phyloP scores from a whole-genome alignment of 208 protist genomes.

The Leishmania braziliensis region DNA sequence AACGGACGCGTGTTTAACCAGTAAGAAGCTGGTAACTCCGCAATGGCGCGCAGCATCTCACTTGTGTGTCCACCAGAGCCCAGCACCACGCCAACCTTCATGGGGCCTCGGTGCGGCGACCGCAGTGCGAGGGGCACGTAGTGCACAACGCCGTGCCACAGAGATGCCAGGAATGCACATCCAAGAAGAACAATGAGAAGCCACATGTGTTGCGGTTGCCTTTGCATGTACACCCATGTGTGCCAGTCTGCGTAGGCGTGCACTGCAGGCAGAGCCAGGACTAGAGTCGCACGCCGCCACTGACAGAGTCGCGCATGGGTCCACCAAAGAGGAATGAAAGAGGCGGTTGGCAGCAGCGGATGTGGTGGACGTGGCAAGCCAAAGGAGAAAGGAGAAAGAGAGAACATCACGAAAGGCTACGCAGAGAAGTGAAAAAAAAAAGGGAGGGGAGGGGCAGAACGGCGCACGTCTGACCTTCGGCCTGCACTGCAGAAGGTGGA shows the following conservation, averaged over 20 bases:
- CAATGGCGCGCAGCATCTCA: conserved; percentile 88
- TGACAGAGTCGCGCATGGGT: not conserved
- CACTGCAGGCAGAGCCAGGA: not conserved
- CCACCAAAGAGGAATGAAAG: not conserved
- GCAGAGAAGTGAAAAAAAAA: not conserved
- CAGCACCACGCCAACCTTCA: conserved; percentile 80
- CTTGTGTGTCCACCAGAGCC: conserved; percentile 93
- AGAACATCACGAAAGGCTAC: not conserved
- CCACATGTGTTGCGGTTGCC: conserved; percentile 11
- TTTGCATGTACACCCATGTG: not conserved
- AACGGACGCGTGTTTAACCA: conserved; percentile 53
- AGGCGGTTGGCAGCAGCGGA: not conserved
- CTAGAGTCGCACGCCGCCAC: not conserved
- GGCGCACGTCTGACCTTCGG: not conserved
- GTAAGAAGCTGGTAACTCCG: conserved; percentile 34
- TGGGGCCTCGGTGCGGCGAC: conserved; percentile 19
- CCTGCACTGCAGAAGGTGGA: not conserved
- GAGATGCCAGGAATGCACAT: conserved; percentile 15
- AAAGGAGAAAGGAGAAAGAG: not conserved
- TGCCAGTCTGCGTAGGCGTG: not conserved
- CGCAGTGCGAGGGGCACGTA: conserved; percentile 25
- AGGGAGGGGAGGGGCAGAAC: not conserved
- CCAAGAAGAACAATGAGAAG: conserved; percentile 9
- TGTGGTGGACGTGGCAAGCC: not conserved
- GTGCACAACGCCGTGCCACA: conserved; percentile 18